Evolutionary conservation across 106 monocot genomes (phyloP).

Genomic region (Chionographis japonica): DNA sequence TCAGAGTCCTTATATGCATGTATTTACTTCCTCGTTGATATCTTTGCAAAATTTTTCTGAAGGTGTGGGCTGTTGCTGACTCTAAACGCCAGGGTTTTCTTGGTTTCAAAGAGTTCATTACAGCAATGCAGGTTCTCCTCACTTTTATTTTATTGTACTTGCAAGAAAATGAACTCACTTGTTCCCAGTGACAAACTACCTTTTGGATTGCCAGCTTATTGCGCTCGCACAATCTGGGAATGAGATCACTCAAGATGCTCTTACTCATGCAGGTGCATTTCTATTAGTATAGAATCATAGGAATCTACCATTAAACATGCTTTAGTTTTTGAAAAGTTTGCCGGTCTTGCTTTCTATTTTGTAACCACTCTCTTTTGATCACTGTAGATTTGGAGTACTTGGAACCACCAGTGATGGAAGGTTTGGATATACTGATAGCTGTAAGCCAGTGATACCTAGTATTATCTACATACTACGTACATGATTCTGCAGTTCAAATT

Average conservation of each 20-base stretch:
- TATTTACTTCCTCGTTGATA: neutral
- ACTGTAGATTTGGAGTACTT: conserved; percentile 35
- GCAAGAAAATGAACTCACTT: too few species aligned
- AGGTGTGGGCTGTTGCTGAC: conserved; percentile 91
- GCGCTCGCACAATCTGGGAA: conserved; percentile 50
- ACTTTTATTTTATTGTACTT: neutral
- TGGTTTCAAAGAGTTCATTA: conserved; percentile 59
- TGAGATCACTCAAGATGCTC: conserved; percentile 39
- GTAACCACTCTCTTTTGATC: neutral
- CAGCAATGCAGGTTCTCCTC: conserved; percentile 70
- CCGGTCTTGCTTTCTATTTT: neutral
- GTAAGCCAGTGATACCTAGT: conserved; percentile 15
- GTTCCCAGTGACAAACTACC: neutral
- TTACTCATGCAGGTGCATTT: conserved; percentile 36
- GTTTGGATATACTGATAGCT: conserved; percentile 44
- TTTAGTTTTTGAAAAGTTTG: too few species aligned
- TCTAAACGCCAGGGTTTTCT: conserved; percentile 81
- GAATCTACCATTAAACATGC: too few species aligned
- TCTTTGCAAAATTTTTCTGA: conserved; percentile 14
- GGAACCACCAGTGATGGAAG: conserved; percentile 50
- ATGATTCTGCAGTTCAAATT: neutral
- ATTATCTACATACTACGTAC: too few species aligned
- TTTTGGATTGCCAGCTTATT: conserved; percentile 33
- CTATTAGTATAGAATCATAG: neutral
- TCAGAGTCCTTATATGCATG: neutral